Evolutionary conservation across 805 yeast species (phyloP).

Genomic region (Yamadazyma tumulicola): DNA sequence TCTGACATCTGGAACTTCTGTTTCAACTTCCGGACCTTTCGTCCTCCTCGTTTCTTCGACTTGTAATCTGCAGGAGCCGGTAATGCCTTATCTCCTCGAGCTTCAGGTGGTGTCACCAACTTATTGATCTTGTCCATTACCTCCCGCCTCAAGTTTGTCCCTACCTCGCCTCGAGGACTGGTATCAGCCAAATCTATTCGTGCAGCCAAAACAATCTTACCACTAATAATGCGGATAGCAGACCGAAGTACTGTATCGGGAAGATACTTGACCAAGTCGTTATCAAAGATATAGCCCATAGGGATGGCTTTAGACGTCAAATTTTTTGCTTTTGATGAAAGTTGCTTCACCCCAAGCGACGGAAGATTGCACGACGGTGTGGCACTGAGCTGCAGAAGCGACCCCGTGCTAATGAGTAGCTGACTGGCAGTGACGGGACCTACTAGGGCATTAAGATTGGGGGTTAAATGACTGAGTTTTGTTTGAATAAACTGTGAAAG

Average conservation of each 20-base stretch:
- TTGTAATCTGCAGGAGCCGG: slow-evolving; percentile 72
- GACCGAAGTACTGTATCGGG: slow-evolving; percentile 60
- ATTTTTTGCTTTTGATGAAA: slow-evolving; percentile 23
- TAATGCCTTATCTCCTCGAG: slow-evolving; percentile 55
- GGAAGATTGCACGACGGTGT: slow-evolving; percentile 85
- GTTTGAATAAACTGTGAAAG: slow-evolving; percentile 55
- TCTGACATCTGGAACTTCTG: slow-evolving; percentile 81
- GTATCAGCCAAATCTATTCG: slow-evolving; percentile 62
- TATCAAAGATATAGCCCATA: slow-evolving; percentile 65
- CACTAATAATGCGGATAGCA: slow-evolving; percentile 76
- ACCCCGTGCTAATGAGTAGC: slow-evolving; percentile 65
- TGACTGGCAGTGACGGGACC: slow-evolving; percentile 75
- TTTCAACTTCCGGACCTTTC: slow-evolving; percentile 72
- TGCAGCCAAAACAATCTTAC: slow-evolving; percentile 77
- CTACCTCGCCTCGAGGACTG: slow-evolving; percentile 48
- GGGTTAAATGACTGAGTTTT: slow-evolving; percentile 62
- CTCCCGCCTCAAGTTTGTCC: slow-evolving; percentile 57
- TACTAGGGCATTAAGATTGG: slow-evolving; percentile 70
- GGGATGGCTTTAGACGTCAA: slow-evolving; percentile 39
- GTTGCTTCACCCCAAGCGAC: slow-evolving; percentile 58
- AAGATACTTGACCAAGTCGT: slow-evolving; percentile 55
- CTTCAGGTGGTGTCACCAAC: slow-evolving; percentile 73
- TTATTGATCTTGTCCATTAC: slow-evolving; percentile 64
- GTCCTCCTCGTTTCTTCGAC: slow-evolving; percentile 85
- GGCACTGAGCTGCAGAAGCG: slow-evolving; percentile 57